Base-by-base conservation (phyloP, 2,329 filamentous ascomycete genomes). In the Parastagonospora avenae region DNA sequence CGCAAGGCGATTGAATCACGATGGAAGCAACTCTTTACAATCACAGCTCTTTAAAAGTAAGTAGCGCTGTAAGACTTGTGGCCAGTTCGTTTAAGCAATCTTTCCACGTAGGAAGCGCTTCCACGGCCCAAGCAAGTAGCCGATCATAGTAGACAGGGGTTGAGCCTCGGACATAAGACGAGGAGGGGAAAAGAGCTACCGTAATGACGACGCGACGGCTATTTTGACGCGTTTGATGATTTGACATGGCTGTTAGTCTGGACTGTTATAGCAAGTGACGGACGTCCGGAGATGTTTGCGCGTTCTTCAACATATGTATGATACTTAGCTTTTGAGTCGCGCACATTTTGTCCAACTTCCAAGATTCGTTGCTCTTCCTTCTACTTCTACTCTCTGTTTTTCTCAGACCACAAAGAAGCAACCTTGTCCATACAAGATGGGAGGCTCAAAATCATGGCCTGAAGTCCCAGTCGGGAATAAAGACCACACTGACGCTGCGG, bases 401-500 rank as follows among this genome's bases (percentile, higher is more conserved):
- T 11, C 8, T 16, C 14, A 16, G 35, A 10, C 14, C 10, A 16
- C 19, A 16, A 8, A 19, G 3, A 35, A 12, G 10, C 12, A 16
- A 2, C 8, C 27, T 10, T 28, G 11, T 9, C 7, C 37, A 2
- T 36, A 24, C 45, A 66, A 39, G 8, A 78, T 78, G 75, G 67
- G 68, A 16, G 73, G 70, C 38, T 60, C 72, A 28, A 71, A 72
- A 43, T 77, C 77, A 36, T 79, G 77, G 77, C 77, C 76, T 0
- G 64, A 78, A 55, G 72, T 77, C 11, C 70, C 73, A 1, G 71
- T 79, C 8, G 75, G 79, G 12, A 83, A 83, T 54, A 76, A 77
- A 44, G 76, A 80, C 54, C 79, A 80, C 52, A 80, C 78, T 7
- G 74, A 79, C 54, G 79, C 81, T 1, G 77, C 80, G 2, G 81